phyloP scores from a whole-genome alignment of 192 early-diverging fungal genomes.

The Podila verticillata region DNA sequence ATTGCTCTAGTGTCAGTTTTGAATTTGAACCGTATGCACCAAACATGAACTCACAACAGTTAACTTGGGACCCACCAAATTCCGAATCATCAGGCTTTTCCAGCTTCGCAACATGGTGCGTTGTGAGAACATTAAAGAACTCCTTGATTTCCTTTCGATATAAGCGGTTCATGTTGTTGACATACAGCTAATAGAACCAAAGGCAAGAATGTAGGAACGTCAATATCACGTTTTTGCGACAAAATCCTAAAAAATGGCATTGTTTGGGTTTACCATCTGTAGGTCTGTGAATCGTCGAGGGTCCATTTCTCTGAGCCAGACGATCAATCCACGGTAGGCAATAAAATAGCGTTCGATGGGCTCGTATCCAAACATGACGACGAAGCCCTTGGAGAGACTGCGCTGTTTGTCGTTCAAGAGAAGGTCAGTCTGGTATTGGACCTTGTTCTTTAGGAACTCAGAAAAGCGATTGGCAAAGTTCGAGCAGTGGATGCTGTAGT shows the following conservation, averaged over 20 bases:
- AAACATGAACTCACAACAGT: too few species aligned
- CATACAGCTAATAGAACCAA: conserved; percentile 21
- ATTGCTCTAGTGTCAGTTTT: not conserved
- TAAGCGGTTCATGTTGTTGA: conserved; percentile 45
- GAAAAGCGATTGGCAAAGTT: conserved; percentile 71
- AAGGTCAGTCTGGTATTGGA: conserved; percentile 68
- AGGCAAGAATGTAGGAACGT: not conserved
- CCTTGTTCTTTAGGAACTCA: conserved; percentile 72
- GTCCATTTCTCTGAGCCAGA: conserved; percentile 82
- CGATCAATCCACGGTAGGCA: conserved; percentile 70
- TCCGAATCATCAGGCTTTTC: conserved; percentile 54
- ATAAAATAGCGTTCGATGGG: conserved; percentile 70
- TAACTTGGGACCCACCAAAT: conserved; percentile 33
- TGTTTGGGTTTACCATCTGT: conserved; percentile 61
- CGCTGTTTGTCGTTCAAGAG: conserved; percentile 60
- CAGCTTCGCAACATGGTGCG: conserved; percentile 40
- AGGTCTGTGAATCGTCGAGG: conserved; percentile 74
- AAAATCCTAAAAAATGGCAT: not conserved
- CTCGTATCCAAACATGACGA: conserved; percentile 63
- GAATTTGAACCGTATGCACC: too few species aligned
- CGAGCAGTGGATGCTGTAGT: conserved; percentile 70
- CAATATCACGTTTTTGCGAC: not conserved
- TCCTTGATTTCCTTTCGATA: conserved; percentile 57
- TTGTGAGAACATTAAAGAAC: conserved; percentile 44
- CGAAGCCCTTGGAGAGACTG: conserved; percentile 47